phyloP scores from a whole-genome alignment of 2,329 filamentous ascomycete genomes.

The Monilinia laxa region DNA sequence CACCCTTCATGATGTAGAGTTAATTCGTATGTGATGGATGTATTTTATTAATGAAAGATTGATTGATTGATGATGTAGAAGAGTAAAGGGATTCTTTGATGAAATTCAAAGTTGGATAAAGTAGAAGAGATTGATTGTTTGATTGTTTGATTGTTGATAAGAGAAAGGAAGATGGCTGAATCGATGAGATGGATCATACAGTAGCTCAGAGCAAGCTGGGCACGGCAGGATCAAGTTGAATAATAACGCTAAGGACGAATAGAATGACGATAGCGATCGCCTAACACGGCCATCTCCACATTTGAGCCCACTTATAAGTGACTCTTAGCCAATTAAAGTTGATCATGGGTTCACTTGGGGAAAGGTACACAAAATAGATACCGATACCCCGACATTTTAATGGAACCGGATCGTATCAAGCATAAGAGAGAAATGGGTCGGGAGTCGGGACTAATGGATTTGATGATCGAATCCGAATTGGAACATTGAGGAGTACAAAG shows the following conservation, averaged over 20 bases:
- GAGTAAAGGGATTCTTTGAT: constrained; percentile 21
- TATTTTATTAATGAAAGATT: not conserved
- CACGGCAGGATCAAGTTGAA: not conserved
- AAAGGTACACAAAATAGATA: not conserved
- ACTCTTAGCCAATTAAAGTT: constrained; percentile 6
- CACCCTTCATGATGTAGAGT: constrained; percentile 71
- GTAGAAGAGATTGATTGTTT: constrained; percentile 25
- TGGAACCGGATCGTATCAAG: not conserved
- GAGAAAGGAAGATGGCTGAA: constrained; percentile 23
- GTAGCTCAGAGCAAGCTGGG: not conserved
- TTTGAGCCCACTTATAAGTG: not conserved
- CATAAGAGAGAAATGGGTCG: too few species aligned
- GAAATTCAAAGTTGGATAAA: constrained; percentile 28
- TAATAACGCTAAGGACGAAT: not conserved
- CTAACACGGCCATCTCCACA: constrained; percentile 19
- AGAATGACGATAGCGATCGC: constrained; percentile 22
- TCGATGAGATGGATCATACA: constrained; percentile 10
- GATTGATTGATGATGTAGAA: constrained; percentile 21
- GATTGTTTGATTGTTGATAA: constrained; percentile 24
- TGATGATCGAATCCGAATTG: too few species aligned
- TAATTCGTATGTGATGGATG: constrained; percentile 17
- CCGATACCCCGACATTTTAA: constrained; percentile 17
- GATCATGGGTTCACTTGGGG: constrained; percentile 7
- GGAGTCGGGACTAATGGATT: too few species aligned
- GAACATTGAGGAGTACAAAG: too few species aligned